Conservation (phyloP, 805 yeast genomes). For the Lipomyces orientalis region DNA sequence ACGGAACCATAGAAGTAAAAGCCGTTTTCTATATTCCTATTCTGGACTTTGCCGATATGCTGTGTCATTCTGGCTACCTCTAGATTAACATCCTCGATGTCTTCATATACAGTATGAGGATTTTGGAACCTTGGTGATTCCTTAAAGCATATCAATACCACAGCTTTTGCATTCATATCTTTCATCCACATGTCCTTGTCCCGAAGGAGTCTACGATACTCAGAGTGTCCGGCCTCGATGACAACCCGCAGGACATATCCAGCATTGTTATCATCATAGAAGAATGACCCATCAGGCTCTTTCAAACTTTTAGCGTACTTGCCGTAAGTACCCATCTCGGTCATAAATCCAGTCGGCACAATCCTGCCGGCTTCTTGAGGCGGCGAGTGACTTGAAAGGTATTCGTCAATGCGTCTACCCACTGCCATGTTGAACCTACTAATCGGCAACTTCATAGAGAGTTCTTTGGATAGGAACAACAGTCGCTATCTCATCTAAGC, state of each 20-base stretch:
- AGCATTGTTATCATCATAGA: background rate
- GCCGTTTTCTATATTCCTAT: no score
- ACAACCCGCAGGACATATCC: background rate
- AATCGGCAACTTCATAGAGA: background rate
- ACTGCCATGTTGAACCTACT: background rate
- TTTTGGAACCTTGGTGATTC: no score
- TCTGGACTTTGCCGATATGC: no score
- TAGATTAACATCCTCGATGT: no score
- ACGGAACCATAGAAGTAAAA: no score
- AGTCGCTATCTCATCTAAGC: background rate
- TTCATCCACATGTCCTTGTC: background rate
- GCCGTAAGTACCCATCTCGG: conserved; percentile 1
- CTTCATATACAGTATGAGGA: no score
- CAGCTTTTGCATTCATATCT: no score
- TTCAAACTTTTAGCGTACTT: background rate
- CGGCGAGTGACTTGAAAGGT: conserved; percentile 1
- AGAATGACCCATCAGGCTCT: background rate
- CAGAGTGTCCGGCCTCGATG: conserved; percentile 3
- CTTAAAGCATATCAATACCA: no score
- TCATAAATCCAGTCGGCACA: background rate
- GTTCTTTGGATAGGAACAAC: background rate
- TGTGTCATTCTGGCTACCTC: no score
- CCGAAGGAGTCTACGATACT: background rate
- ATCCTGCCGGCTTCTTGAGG: background rate
- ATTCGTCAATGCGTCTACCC: background rate